phyloP scores from a whole-genome alignment of 495 filamentous ascomycete species.

The Melanomma pulvis-pyrius region DNA sequence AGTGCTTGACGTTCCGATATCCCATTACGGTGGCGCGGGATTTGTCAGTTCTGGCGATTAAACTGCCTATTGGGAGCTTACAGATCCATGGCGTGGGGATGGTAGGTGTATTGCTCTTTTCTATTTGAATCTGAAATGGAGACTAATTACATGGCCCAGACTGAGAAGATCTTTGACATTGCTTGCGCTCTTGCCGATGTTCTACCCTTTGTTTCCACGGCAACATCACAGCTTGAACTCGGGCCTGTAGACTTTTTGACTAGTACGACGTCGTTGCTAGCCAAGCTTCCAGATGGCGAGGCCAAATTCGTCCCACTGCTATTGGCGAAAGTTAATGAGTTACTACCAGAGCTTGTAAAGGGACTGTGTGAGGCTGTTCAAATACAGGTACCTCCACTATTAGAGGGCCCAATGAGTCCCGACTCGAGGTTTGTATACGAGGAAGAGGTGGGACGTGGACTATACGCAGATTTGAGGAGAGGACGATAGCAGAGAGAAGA shows the following conservation, averaged over 20 bases:
- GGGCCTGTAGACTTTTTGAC: conserved; percentile 12
- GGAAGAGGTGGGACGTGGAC: conserved; percentile 9
- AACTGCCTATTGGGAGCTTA: conserved; percentile 17
- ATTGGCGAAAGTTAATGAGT: conserved; percentile 16
- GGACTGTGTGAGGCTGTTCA: conserved; percentile 1
- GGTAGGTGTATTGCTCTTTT: not conserved
- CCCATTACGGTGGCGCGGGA: conserved; percentile 17
- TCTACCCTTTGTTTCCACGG: conserved; percentile 12
- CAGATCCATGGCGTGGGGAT: conserved; percentile 27
- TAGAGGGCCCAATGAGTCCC: conserved; percentile 3
- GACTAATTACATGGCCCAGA: not conserved
- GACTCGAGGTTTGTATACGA: conserved; percentile 11
- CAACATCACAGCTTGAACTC: conserved; percentile 8
- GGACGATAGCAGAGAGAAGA: not conserved
- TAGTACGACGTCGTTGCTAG: not conserved
- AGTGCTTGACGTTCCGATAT: conserved; percentile 28
- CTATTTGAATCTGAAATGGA: not conserved
- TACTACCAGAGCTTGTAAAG: conserved; percentile 11
- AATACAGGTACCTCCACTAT: not conserved
- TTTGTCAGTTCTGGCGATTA: conserved; percentile 15
- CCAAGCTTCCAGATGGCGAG: conserved; percentile 14
- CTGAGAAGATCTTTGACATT: conserved; percentile 30
- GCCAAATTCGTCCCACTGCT: conserved; percentile 19
- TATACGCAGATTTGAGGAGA: conserved; percentile 11
- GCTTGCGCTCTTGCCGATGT: conserved; percentile 27